Conservation (phyloP, 2,329 filamentous ascomycete species). For the Byssothecium circinans region DNA sequence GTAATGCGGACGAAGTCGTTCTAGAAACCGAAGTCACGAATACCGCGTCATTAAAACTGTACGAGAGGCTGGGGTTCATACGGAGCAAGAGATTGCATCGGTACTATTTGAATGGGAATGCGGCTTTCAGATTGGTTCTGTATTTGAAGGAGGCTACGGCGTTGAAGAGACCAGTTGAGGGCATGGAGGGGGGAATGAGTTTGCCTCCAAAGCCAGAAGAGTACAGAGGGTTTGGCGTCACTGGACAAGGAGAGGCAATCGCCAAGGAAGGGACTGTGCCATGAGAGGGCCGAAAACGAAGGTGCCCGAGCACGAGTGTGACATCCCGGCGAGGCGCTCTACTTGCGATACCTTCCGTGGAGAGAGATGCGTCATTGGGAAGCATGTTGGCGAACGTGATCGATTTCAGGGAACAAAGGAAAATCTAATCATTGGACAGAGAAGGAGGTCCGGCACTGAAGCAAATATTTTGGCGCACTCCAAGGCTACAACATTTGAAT, state of each 20-base stretch:
- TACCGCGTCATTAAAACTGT: constrained; percentile 83
- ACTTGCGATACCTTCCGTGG: too few species aligned
- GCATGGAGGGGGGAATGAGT: constrained; percentile 2
- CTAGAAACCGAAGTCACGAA: constrained; percentile 97
- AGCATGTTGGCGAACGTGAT: too few species aligned
- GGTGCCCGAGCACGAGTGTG: too few species aligned
- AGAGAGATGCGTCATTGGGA: too few species aligned
- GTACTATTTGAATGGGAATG: constrained; percentile 96
- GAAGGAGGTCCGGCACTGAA: too few species aligned
- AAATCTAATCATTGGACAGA: too few species aligned
- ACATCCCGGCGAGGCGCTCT: too few species aligned
- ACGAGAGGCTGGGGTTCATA: constrained; percentile 89
- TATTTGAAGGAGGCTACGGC: constrained; percentile 63
- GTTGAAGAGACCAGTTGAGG: constrained; percentile 29
- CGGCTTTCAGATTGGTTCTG: constrained; percentile 84
- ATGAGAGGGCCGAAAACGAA: too few species aligned
- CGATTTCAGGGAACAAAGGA: too few species aligned
- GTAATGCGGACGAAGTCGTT: constrained; percentile 89
- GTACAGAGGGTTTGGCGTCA: constrained; percentile 5
- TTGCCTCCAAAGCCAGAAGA: constrained; percentile 7
- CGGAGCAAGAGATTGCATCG: constrained; percentile 89
- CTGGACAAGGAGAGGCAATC: not conserved
- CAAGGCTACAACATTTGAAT: too few species aligned
- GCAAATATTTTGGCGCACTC: too few species aligned
- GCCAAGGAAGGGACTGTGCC: too few species aligned